These are phyloP conservation scores for Triticum aestivum DNA, from an alignment of 176 grass and related monocot species.

Conservation along the genomic window IWGSC_CS_RefSeq_v2.1 NC_057794.1:442618065-442618564, in stretches of 20 bases:
- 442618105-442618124: neutral
- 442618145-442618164: neutral
- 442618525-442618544: neutral
- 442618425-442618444: neutral
- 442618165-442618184: constrained; percentile 5
- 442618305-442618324: constrained; percentile 32
- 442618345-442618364: constrained; percentile 6
- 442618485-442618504: neutral
- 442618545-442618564: neutral
- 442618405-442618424: neutral
- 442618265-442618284: constrained; percentile 97
- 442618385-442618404: neutral
- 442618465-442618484: neutral
- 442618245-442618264: constrained; percentile 92
- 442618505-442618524: neutral
- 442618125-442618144: neutral
- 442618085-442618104: constrained; percentile 2
- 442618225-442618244: constrained; percentile 96
- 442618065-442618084: neutral
- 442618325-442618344: constrained; percentile 9
- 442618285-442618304: constrained; percentile 30
- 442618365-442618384: neutral
- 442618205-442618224: constrained; percentile 89
- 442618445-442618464: neutral
- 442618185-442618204: constrained; percentile 62